phyloP scores from a whole-genome alignment of 2,329 filamentous ascomycete species.

The Sporothrix schenckii region DNA sequence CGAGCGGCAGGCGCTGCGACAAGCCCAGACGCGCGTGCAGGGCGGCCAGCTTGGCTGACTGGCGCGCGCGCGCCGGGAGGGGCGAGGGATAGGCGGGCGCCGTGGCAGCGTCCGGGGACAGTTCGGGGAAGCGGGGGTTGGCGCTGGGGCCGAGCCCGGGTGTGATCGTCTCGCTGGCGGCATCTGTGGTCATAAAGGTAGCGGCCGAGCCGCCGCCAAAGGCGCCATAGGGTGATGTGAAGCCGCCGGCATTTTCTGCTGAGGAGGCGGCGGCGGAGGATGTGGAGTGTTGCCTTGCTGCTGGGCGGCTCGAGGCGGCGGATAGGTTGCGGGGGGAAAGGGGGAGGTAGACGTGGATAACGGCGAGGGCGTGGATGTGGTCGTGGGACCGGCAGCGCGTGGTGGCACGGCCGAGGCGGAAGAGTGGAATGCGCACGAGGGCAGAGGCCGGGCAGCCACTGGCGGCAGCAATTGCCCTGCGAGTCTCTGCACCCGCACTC shows the following conservation, averaged over 20 bases:
- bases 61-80: conserved; percentile 64
- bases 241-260: not conserved
- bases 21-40: conserved; percentile 87
- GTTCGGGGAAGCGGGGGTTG: conserved; percentile 35
- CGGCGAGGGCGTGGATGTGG: not conserved
- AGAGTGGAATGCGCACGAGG: conserved; percentile 29
- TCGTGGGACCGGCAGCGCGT: not conserved
- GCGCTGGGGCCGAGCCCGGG: conserved; percentile 26
- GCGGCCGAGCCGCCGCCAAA: not conserved
- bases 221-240: conserved; percentile 15
- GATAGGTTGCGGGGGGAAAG: conserved; percentile 20
- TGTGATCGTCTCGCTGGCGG: not conserved
- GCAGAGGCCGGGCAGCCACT: conserved; percentile 46
- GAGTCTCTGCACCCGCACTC: conserved; percentile 63
- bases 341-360: not conserved
- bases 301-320: conserved; percentile 3
- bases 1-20: conserved; percentile 76
- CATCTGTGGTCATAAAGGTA: not conserved
- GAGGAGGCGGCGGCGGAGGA: not conserved
- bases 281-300: conserved; percentile 27
- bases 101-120: conserved; percentile 41
- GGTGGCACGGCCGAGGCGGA: conserved; percentile 20
- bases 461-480: conserved; percentile 59
- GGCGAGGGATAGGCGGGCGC: conserved; percentile 65
- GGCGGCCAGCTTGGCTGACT: conserved; percentile 87